Conservation (phyloP, 805 yeast genomes). For the Wickerhamiella kurtzmanii region DNA sequence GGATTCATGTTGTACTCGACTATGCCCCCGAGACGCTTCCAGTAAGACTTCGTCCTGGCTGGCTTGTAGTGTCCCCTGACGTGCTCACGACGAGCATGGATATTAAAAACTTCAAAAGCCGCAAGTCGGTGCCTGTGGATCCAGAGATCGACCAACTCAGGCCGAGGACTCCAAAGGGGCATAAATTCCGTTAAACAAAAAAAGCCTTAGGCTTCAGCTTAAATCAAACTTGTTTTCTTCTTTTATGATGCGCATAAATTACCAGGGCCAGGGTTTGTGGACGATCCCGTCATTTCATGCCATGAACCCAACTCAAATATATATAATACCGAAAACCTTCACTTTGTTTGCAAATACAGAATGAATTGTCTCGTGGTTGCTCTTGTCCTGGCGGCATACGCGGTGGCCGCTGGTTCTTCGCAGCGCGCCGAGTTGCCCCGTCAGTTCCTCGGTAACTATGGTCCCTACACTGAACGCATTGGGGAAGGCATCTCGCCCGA, state of each 20-base stretch:
- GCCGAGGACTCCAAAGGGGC: conserved; percentile 60
- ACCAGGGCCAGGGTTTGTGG: neutral
- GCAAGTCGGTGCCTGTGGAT: conserved; percentile 43
- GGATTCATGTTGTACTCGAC: conserved; percentile 76
- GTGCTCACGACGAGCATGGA: conserved; percentile 58
- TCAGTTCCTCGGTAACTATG: conserved; percentile 34
- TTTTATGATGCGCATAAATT: neutral
- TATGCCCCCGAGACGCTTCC: conserved; percentile 43
- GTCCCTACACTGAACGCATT: conserved; percentile 35
- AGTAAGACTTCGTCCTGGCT: conserved; percentile 62
- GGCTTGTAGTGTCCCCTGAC: conserved; percentile 87
- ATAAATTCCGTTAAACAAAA: neutral
- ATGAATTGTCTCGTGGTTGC: too few species aligned
- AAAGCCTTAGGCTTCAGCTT: conserved; percentile 12
- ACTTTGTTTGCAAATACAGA: too few species aligned
- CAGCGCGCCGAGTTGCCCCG: too few species aligned
- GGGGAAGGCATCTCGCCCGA: conserved; percentile 37
- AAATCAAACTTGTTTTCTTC: too few species aligned
- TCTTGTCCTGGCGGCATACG: too few species aligned
- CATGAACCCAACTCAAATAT: too few species aligned
- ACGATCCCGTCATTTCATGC: neutral
- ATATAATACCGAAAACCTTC: too few species aligned
- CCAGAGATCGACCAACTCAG: conserved; percentile 66
- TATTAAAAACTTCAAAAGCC: conserved; percentile 29
- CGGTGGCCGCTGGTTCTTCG: too few species aligned